Evolutionary conservation across 495 filamentous ascomycete species (phyloP), one percentile per base, ranked within the genome.

Genomic region (Lasiosphaeria miniovina): DNA sequence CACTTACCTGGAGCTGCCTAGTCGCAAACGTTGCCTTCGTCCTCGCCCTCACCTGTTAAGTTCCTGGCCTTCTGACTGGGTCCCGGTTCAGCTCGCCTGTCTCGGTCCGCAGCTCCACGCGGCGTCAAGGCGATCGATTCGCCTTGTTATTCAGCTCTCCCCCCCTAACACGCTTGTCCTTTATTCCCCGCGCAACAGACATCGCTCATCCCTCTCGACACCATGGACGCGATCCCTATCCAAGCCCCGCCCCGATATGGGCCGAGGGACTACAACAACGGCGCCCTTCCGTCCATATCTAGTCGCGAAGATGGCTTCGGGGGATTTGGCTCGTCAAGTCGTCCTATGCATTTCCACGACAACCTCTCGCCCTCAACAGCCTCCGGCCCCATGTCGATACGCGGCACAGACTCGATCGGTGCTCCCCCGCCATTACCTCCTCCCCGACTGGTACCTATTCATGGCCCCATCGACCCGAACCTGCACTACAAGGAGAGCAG

Each of bases 361-460:
- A 64, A 56, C 24, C 60, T 74, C 56, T 72, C 71, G 15, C 71
- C 69, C 7, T 61, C 71, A 41, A 59, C 64, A 36, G 62, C 69
- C 32, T 72, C 71, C 11, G 61, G 56, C 36, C 71, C 71, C n/a
- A 74, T 75, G 71, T 59, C 68, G 33, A 75, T 75, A 31, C 73
- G 66, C 56, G 66, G 65, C 52, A 31, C 43, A 40, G 54, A 66
- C 34, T 9, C 54, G 3, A 34, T n/a, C 24, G 48, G 57, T 17
- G 74, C 68, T 9, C 82, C 82, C 8, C 81, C 82, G 38, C 78
- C 80, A 10, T 66, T 82, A 54, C 80, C 81, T 10, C 82, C 82
- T 4, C 76, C 76, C 1, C 68, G 71, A 33, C 68, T 72, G 15
- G 63, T 75, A 17, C 79, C 77, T 35, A 70, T 74, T 40, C 60